Evolutionary conservation across 2,329 filamentous ascomycete species (phyloP), one percentile per base, ranked within the genome.

Genomic region (Claviceps spartinae): DNA sequence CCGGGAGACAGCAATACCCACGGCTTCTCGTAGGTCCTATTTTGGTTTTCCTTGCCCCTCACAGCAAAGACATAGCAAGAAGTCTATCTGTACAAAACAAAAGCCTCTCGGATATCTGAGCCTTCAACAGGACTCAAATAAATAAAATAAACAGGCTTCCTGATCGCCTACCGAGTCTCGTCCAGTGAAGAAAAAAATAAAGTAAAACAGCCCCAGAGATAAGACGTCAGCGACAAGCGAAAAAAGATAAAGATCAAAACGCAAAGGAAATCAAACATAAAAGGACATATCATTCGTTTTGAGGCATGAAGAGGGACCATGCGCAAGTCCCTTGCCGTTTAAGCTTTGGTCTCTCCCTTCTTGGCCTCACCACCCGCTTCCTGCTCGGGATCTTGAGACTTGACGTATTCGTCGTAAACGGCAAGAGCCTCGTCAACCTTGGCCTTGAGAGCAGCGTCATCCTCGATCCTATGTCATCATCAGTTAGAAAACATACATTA

Each of bases 331-430:
- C 5, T 14, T 24, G 5, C 34, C 24, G 24, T 43, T 62, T 71
- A 71, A 59, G 68, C 67, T 69, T 73, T 71, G 54, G 63, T 65
- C 63, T 69, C 65, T 66, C 79, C 76, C 64, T 80, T 75, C 65
- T 73, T 71, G 48, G 62, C 63, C 57, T 72, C 71, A 50, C 60
- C 67, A 49, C 60, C 65, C 56, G 70, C 67, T 42, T 59, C 45
- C 18, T 52, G 43, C 14, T 53, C 70, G 38, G 57, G 66, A 40
- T 66, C 65, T 68, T 93, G 88, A 65, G 81, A 82, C 83, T 97
- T 97, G 74, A 97, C 85, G 71, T 98, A 98, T 72, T 98, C 93
- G 66, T 98, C 89, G 69, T 97, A 98, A 63, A 98, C 93, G 61
- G 81, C 87, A 67, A 98, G 85, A 60, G 93, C 93, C 76, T 98